Evolutionary conservation across 805 yeast species (phyloP).

Genomic region (Cyberlindnera nakhonratchasimensis): DNA sequence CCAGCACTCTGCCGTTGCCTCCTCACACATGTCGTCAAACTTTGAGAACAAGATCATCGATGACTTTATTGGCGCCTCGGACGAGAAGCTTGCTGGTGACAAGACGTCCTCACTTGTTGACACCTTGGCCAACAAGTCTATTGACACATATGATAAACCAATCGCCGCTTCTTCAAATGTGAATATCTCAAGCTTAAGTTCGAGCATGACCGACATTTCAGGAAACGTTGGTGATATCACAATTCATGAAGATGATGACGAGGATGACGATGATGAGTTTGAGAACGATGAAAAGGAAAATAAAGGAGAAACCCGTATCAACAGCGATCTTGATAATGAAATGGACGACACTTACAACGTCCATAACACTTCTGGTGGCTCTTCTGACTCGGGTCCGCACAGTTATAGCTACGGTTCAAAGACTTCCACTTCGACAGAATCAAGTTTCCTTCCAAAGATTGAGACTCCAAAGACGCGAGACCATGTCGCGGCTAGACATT

Average conservation of each 20-base stretch:
- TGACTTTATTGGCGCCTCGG: constrained; percentile 23
- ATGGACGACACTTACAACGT: constrained; percentile 9
- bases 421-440: constrained; percentile 11
- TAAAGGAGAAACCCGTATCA: background rate
- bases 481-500: constrained; percentile 10
- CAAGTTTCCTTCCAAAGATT: constrained; percentile 11
- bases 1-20: constrained; percentile 9
- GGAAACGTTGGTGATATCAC: constrained; percentile 27
- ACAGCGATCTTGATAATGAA: constrained; percentile 1
- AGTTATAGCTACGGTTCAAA: constrained; percentile 9
- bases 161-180: constrained; percentile 30
- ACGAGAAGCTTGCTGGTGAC: constrained; percentile 14
- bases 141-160: constrained; percentile 23
- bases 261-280: too few species aligned
- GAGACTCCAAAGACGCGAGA: constrained; percentile 17
- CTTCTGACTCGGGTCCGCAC: constrained; percentile 11
- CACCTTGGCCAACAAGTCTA: constrained; percentile 2
- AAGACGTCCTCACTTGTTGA: too few species aligned
- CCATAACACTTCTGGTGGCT: constrained; percentile 12
- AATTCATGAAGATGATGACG: constrained; percentile 24
- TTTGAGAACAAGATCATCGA: constrained; percentile 27
- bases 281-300: constrained; percentile 12
- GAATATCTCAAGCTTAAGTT: constrained; percentile 24
- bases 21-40: constrained; percentile 23
- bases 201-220: constrained; percentile 20